Percentiles rank a stretch among this genome's conserved stretches.
Conservation (phyloP, 257 asterid species). For the Salvia rosmarinus region DNA sequence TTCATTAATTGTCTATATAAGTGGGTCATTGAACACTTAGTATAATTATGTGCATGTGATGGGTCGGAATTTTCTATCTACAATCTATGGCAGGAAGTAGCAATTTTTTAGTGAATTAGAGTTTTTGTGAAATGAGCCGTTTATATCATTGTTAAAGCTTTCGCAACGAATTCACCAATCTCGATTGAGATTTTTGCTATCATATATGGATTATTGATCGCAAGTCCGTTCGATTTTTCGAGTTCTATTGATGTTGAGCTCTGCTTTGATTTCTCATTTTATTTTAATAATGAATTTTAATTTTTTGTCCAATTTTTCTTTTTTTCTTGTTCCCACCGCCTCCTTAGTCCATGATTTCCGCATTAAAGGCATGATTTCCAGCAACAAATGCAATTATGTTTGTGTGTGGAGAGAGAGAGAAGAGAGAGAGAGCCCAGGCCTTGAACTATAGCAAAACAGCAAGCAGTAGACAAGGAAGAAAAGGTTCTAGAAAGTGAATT, state of each 20-base stretch:
- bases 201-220: not conserved
- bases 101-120: no score
- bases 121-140: no score
- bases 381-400: not conserved
- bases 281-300: not conserved
- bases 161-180: not conserved
- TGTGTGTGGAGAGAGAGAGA: not conserved
- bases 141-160: no score
- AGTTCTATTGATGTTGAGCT: slow-evolving; percentile 10
- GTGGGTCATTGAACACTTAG: no score
- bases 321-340: no score
- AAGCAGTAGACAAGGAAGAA: not conserved
- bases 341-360: no score
- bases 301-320: not conserved
- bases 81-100: no score
- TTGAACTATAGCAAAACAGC: not conserved
- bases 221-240: slow-evolving; percentile 5
- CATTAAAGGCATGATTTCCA: not conserved
- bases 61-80: no score
- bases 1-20: no score
- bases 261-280: not conserved
- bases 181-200: not conserved
- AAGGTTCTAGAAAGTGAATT: no score
- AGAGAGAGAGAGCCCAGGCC: not conserved
- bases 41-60: no score